These are phyloP conservation scores for Coniophora puteana DNA, from an alignment of 1,284 basidiomycete species.

Conservation along the genomic window DNA sequence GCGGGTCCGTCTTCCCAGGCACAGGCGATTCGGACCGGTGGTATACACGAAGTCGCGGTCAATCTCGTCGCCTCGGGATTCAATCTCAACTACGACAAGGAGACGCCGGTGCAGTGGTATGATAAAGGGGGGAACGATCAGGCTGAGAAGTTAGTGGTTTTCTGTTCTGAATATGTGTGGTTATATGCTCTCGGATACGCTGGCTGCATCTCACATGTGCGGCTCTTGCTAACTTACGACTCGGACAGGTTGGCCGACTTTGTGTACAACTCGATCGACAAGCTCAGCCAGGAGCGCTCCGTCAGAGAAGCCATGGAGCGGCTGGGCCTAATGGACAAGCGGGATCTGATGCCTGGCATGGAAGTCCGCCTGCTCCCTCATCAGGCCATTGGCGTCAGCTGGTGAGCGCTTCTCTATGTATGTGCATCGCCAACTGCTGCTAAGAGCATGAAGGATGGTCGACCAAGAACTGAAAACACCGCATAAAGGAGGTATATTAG, in stretches of 20 bases:
- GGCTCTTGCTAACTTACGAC: slow-evolving; percentile 5
- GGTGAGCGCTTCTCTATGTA: slow-evolving; percentile 35
- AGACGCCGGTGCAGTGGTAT: slow-evolving; percentile 37
- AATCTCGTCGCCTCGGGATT: slow-evolving; percentile 26
- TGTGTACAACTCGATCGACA: slow-evolving; percentile 53
- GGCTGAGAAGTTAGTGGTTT: slow-evolving; percentile 36
- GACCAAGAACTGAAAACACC: slow-evolving; percentile 44
- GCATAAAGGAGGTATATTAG: slow-evolving; percentile 72
- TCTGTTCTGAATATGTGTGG: too few species aligned
- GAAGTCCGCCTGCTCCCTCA: slow-evolving; percentile 66
- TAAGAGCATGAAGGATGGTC: slow-evolving; percentile 46
- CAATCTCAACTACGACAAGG: slow-evolving; percentile 40
- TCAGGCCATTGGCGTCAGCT: slow-evolving; percentile 70
- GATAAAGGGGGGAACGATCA: slow-evolving; percentile 47
- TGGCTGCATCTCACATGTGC: background rate
- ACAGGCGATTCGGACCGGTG: background rate
- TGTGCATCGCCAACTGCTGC: slow-evolving; percentile 14
- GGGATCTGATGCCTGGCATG: slow-evolving; percentile 56
- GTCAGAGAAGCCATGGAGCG: slow-evolving; percentile 48
- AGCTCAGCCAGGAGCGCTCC: slow-evolving; percentile 46
- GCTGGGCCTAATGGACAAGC: slow-evolving; percentile 44
- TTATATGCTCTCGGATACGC: too few species aligned
- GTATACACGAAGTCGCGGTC: background rate
- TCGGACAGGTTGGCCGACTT: slow-evolving; percentile 51
- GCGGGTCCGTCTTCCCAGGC: background rate